Evolutionary conservation across 2,329 filamentous ascomycete genomes (phyloP).

Genomic region (Sordariomycetes sp.): DNA sequence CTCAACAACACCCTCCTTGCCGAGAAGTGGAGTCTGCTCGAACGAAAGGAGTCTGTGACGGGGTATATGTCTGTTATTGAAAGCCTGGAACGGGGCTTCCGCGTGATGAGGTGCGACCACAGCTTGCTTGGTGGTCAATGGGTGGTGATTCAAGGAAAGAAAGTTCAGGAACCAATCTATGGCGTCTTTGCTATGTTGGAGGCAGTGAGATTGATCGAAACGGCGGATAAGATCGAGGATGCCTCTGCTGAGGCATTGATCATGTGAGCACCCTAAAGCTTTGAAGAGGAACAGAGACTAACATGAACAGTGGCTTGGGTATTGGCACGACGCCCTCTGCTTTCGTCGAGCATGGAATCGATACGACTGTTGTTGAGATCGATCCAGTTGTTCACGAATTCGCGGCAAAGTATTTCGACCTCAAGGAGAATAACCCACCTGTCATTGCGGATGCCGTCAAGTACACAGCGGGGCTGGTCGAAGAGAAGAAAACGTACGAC

Average conservation of each 20-base stretch:
- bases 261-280: constrained; percentile 49
- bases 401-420: constrained; percentile 71
- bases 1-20: constrained; percentile 58
- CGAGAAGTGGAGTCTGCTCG: constrained; percentile 66
- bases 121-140: constrained; percentile 90
- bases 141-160: constrained; percentile 47
- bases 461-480: constrained; percentile 46
- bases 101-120: constrained; percentile 86
- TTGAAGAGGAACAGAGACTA: neutral
- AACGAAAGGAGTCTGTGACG: constrained; percentile 76
- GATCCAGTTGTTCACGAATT: constrained; percentile 83
- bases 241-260: constrained; percentile 79
- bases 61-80: constrained; percentile 91
- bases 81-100: constrained; percentile 59
- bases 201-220: constrained; percentile 71
- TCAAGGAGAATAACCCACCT: constrained; percentile 69
- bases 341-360: constrained; percentile 76
- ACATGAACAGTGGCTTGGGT: constrained; percentile 62
- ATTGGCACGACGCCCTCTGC: constrained; percentile 88
- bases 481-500: constrained; percentile 53
- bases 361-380: constrained; percentile 91
- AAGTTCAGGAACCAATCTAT: constrained; percentile 78
- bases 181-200: constrained; percentile 95
- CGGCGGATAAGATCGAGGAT: constrained; percentile 31
- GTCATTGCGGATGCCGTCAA: constrained; percentile 72